Evolutionary conservation across 345 rosid genomes (phyloP), one percentile per base, ranked within the genome.

Genomic region (Boechera divaricarpa): DNA sequence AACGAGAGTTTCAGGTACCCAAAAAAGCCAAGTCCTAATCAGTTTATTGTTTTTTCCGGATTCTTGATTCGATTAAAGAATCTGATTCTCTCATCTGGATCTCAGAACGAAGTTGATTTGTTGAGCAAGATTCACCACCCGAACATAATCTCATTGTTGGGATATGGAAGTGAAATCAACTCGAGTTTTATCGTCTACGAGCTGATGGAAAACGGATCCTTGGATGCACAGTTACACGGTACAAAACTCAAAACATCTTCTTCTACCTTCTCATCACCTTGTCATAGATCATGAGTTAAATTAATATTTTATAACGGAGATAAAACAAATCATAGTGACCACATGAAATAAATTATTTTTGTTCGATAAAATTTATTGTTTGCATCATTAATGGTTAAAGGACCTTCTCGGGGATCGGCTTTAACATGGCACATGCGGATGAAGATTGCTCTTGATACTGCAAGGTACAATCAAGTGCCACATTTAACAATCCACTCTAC

Each of bases 361-460:
- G 53, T 61, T 32, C 32, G 7, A 38, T 41, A 39, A 76, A 12
- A 70, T 47, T 70, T 15, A 77, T n/a, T 77, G 59, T 26, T 58
- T 59, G 38, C 39, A 72, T 67, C 72, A 72, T 78, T 21, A 72
- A 78, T 72, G 81, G 67, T 52, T 72, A 76, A 21, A 94, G 99
- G 98, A 75, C 88, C 95, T 83, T 89, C 97, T 67, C 85, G 67
- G 21, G 98, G 99, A 77, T 92, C 97, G 26, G 82, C 87, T 11
- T 88, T 94, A 84, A 90, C 87, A 67, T 94, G 99, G 99, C 81
- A 86, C 79, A 88, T 77, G 90, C 77, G 98, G 74, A 85, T 95
- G 91, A 95, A 95, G 76, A 87, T 95, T 82, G 99, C 98, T 66
- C 89, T 92, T 54, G 98, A 94, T 67, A 85, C 79, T 47, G 98